Base-by-base conservation (phyloP, 768 basidiomycete species). In the Phylloporus arenicola region DNA sequence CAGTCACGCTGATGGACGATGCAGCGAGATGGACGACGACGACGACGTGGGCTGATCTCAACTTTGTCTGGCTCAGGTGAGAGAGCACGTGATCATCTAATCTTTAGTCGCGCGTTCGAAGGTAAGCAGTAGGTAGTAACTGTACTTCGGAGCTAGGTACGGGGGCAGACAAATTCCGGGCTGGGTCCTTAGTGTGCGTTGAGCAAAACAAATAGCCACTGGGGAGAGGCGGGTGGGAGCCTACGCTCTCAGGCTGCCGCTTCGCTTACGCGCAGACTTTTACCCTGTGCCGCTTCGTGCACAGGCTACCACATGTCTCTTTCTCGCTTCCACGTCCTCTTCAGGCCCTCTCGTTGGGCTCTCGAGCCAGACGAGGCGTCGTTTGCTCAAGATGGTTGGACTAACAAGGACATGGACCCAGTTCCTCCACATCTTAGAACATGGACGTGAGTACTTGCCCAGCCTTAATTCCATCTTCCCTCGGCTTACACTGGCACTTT, bases 341-440 rank as follows among this genome's bases (percentile, higher is more conserved):
- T 39, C 38, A 20, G 12, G 6, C 38, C 38, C 3, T 39, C 38
- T 25, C 16, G 16, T 25, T 42, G 41, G 41, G 25, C 41, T 6
- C 25, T 42, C 33, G 70, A 79, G 57, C 74, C 77, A 12, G 74
- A 76, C 48, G 64, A 73, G 34, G 74, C 78, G 17, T 76, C 74
- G 17, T 79, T 83, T 56, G 27, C 80, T 75, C 9, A 74, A 61
- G 43, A 75, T 74, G 57, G 75, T 63, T 86, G 84, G 83, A 75
- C 70, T 55, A 90, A 89, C 67, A 77, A 78, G 57, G 86, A 87
- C 60, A 86, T 88, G 81, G 86, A 87, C 55, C 85, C 86, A 6
- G 84, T 87, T 11, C 82, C 83, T 35, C 74, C 68, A 1, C 65
- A 79, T 22, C 59, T 73, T 9, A 70, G 86, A 50, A 88, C 84